Base-by-base conservation (phyloP, 306 rosid species). In the Pterocarpus santalinus region DNA sequence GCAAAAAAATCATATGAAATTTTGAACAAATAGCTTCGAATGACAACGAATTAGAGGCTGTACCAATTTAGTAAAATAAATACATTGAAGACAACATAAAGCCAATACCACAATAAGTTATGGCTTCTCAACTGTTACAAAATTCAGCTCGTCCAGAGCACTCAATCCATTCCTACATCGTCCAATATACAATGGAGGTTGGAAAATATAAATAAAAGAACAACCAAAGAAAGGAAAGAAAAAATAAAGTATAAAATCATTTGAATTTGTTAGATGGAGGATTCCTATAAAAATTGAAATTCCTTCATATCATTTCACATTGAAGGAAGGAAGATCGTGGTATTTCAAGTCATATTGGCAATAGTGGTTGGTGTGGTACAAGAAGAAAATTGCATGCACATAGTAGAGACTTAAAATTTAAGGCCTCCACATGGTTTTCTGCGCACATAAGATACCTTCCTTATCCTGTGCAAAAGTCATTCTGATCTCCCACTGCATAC, bases 381-480 rank as follows among this genome's bases (percentile, higher is more conserved):
- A 65, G 58, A 67, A 61, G 14, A 33, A 67, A 74, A 41, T 15
- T 69, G 79, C 76, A 47, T 28, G 39, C 34, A 33, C 38, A 38
- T 34, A 32, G 35, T 9, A n/a, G 7, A 73, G 63, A 61, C 8
- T 43, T 4, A 6, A 5, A 57, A 78, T 46, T 87, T 53, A 93
- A 82, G 99, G 97, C 82, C 94, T 90, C 99, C 99, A 91, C 65
- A 36, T 15, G 56, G 90, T 88, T 84, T 95, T 95, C 83, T 88
- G 94, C 1, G 97, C 99, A 77, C 99, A 93, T 44, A 95, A 2
- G 82, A 95, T 83, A 17, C 98, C 99, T 80, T 95, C 98, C 62
- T 84, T 92, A 9, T 86, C 83, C 71, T 91, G 87, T 28, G 92
- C 84, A 79, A 77, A 95, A 65, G 91, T 89, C 98, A 95, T 91